Evolutionary conservation across 202 grass and related monocot species (phyloP).

Genomic region (Digitaria exilis): DNA sequence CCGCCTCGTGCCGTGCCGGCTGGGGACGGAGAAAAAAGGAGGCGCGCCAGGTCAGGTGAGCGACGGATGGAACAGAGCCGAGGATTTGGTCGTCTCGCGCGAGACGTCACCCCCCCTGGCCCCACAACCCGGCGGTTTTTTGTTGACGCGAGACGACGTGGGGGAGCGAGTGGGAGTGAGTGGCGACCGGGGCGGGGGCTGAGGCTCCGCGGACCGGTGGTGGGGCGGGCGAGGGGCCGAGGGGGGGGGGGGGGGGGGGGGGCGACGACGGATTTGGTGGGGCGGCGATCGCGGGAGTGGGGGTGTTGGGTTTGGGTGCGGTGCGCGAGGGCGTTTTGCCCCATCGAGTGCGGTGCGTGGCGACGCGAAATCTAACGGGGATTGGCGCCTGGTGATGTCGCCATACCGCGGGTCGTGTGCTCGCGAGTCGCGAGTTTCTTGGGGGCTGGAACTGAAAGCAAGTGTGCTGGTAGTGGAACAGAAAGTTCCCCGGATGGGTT

Average conservation of each 20-base stretch:
- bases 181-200: background rate
- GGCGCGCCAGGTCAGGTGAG: background rate
- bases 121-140: conserved; percentile 7
- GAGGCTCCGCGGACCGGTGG: too few species aligned
- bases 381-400: background rate
- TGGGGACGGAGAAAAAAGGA: conserved; percentile 29
- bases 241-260: background rate
- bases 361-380: background rate
- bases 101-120: conserved; percentile 35
- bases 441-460: conserved; percentile 17
- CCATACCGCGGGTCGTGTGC: background rate
- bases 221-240: too few species aligned
- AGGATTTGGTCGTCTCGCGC: background rate
- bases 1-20: background rate
- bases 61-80: background rate
- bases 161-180: background rate
- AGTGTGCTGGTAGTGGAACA: conserved; percentile 28
- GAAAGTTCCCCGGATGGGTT: conserved; percentile 15
- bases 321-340: background rate
- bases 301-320: conserved; percentile 10
- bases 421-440: background rate
- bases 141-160: conserved; percentile 21
- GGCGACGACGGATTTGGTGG: conserved; percentile 5
- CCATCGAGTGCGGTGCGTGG: conserved; percentile 10
- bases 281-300: background rate